Conservation (phyloP, 1,284 basidiomycete genomes). For the Moesziomyces globuligerus region DNA sequence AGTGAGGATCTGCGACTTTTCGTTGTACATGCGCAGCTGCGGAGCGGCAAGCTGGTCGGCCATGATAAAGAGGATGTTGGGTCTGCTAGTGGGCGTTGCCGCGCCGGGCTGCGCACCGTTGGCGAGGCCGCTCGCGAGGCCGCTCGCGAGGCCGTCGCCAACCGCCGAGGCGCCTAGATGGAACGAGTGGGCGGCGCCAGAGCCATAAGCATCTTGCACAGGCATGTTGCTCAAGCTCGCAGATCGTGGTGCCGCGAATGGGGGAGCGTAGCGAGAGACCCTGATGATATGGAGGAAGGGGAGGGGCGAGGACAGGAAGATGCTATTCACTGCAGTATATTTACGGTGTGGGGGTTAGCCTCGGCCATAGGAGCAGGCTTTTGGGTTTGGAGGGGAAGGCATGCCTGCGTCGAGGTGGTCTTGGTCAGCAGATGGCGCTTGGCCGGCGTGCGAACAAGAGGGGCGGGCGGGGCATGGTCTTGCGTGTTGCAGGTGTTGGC, state of each 20-base stretch:
- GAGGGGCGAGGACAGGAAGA: too few relatives aligned
- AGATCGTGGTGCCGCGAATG: too few relatives aligned
- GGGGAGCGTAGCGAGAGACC: too few relatives aligned
- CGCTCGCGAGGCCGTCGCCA: slow-evolving; percentile 1
- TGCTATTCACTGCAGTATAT: too few relatives aligned
- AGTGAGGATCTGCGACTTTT: slow-evolving; percentile 33
- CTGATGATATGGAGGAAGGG: too few relatives aligned
- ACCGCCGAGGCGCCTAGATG: neutral
- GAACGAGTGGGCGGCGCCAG: neutral
- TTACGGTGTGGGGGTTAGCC: too few relatives aligned
- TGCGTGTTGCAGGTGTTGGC: neutral
- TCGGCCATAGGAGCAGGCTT: too few relatives aligned
- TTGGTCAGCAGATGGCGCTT: slow-evolving; percentile 29
- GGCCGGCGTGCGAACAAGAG: slow-evolving; percentile 1
- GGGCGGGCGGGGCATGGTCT: too few relatives aligned
- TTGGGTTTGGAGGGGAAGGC: too few relatives aligned
- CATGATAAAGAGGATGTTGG: slow-evolving; percentile 41
- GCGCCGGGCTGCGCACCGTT: neutral
- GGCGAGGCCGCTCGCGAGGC: slow-evolving; percentile 1
- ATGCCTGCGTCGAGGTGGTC: too few relatives aligned
- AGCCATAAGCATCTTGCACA: neutral
- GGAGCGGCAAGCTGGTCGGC: slow-evolving; percentile 40
- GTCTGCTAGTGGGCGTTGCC: slow-evolving; percentile 3
- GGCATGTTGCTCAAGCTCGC: neutral
- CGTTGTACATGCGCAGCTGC: slow-evolving; percentile 42